Percentiles rank a stretch among this genome's conserved stretches.
phyloP scores from a whole-genome alignment of 495 filamentous ascomycete genomes.

The Daldinia decipiens region DNA sequence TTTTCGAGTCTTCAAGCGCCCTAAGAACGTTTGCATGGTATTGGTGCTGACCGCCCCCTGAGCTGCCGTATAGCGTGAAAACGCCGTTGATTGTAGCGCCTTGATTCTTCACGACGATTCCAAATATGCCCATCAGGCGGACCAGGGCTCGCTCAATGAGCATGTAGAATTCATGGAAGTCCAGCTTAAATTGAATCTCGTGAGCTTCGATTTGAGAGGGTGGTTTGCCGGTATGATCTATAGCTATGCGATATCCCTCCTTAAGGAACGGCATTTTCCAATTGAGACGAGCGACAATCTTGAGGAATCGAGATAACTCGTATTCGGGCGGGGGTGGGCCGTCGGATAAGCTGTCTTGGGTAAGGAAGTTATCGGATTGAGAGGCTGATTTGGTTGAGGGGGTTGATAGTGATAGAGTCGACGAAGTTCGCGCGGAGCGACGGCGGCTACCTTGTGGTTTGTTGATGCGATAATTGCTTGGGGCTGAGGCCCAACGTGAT shows the following conservation, averaged over 20 bases:
- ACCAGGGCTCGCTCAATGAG: slow-evolving; percentile 71
- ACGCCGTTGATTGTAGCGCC: slow-evolving; percentile 17
- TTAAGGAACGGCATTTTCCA: slow-evolving; percentile 70
- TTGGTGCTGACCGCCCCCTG: slow-evolving; percentile 51
- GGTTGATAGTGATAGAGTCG: not conserved
- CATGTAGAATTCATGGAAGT: slow-evolving; percentile 77
- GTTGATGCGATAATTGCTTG: not conserved
- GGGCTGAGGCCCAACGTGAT: slow-evolving; percentile 5
- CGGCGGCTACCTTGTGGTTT: not conserved
- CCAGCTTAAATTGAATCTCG: slow-evolving; percentile 75
- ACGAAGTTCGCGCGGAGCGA: not conserved
- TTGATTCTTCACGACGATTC: slow-evolving; percentile 55
- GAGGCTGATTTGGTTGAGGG: not conserved
- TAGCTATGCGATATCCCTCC: slow-evolving; percentile 61
- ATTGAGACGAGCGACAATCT: slow-evolving; percentile 65
- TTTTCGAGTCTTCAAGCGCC: slow-evolving; percentile 59
- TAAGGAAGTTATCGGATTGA: not conserved
- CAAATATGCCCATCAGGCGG: slow-evolving; percentile 67
- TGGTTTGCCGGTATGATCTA: slow-evolving; percentile 42
- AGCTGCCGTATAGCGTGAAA: slow-evolving; percentile 2
- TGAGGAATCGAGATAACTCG: slow-evolving; percentile 64
- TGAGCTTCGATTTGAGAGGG: slow-evolving; percentile 50
- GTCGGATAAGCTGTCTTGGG: not conserved
- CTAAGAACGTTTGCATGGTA: slow-evolving; percentile 73
- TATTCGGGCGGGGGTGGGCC: slow-evolving; percentile 44